Percentiles rank a stretch among this genome's conserved stretches.
Conservation (phyloP, 2,329 filamentous ascomycete species). For the Penicillium crustosum region DNA sequence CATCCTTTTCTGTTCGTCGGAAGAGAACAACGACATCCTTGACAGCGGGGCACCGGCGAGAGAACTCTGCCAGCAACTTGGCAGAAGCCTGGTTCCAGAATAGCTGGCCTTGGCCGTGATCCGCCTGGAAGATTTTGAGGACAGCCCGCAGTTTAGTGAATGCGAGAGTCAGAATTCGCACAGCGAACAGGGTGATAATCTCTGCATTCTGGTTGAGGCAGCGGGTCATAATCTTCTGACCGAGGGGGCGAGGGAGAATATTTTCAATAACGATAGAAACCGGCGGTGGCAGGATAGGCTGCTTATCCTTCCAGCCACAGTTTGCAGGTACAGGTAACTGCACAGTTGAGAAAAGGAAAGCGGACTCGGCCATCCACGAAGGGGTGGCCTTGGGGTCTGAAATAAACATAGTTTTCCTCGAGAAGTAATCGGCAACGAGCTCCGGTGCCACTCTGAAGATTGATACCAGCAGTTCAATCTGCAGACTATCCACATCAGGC, state of each 20-base stretch:
- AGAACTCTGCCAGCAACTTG: slow-evolving; percentile 71
- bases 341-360: slow-evolving; percentile 80
- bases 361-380: slow-evolving; percentile 92
- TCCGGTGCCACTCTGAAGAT: slow-evolving; percentile 84
- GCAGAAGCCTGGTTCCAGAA: slow-evolving; percentile 70
- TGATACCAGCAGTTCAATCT: slow-evolving; percentile 75
- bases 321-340: slow-evolving; percentile 69
- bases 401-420: slow-evolving; percentile 73
- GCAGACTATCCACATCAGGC: slow-evolving; percentile 77
- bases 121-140: slow-evolving; percentile 59
- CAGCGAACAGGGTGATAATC: slow-evolving; percentile 79
- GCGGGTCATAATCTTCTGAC: slow-evolving; percentile 72
- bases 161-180: slow-evolving; percentile 73
- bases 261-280: slow-evolving; percentile 78
- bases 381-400: slow-evolving; percentile 90
- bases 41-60: slow-evolving; percentile 73
- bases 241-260: slow-evolving; percentile 79
- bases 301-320: slow-evolving; percentile 66
- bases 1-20: slow-evolving; percentile 64
- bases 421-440: slow-evolving; percentile 83
- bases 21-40: slow-evolving; percentile 77
- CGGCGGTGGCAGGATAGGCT: slow-evolving; percentile 71
- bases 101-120: slow-evolving; percentile 44
- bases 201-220: slow-evolving; percentile 77
- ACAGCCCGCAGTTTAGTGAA: slow-evolving; percentile 73